These are phyloP conservation scores for Mycena floridula DNA, from an alignment of 768 basidiomycete genomes.

Conservation along the genomic window DNA sequence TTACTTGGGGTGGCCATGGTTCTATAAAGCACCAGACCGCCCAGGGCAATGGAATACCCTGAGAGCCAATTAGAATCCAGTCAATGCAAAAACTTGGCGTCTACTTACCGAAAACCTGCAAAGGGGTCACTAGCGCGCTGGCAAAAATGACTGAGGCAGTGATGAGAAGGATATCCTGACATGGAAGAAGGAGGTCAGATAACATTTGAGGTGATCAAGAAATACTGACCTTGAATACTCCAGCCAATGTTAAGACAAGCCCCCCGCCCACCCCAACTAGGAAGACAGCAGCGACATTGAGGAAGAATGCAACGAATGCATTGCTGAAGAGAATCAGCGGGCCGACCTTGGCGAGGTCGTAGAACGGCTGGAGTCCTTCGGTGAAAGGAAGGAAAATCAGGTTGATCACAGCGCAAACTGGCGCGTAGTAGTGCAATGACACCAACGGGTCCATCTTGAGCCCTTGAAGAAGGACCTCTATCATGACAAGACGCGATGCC, in stretches of 20 bases:
- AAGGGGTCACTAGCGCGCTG: slow-evolving; percentile 66
- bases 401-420: slow-evolving; percentile 90
- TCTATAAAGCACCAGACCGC: not conserved
- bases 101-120: slow-evolving; percentile 1
- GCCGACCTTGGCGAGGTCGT: slow-evolving; percentile 58
- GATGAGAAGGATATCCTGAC: slow-evolving; percentile 77
- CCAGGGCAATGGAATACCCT: not conserved
- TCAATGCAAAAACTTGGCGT: too few species aligned
- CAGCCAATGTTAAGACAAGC: slow-evolving; percentile 88
- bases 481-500: slow-evolving; percentile 91
- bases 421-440: slow-evolving; percentile 94
- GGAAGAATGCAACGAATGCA: slow-evolving; percentile 78
- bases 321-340: slow-evolving; percentile 74
- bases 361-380: slow-evolving; percentile 86
- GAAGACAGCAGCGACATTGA: slow-evolving; percentile 94
- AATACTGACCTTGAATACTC: slow-evolving; percentile 74
- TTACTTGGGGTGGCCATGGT: too few species aligned
- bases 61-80: too few species aligned
- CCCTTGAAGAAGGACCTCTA: slow-evolving; percentile 89
- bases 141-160: slow-evolving; percentile 85
- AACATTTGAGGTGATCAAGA: not conserved
- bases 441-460: slow-evolving; percentile 97
- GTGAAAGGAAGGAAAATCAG: slow-evolving; percentile 83
- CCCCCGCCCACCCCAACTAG: slow-evolving; percentile 86
- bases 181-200: too few species aligned